Evolutionary conservation across 2,329 filamentous ascomycete species (phyloP), one percentile per base, ranked within the genome.

Genomic region (Chaetomium globosum): DNA sequence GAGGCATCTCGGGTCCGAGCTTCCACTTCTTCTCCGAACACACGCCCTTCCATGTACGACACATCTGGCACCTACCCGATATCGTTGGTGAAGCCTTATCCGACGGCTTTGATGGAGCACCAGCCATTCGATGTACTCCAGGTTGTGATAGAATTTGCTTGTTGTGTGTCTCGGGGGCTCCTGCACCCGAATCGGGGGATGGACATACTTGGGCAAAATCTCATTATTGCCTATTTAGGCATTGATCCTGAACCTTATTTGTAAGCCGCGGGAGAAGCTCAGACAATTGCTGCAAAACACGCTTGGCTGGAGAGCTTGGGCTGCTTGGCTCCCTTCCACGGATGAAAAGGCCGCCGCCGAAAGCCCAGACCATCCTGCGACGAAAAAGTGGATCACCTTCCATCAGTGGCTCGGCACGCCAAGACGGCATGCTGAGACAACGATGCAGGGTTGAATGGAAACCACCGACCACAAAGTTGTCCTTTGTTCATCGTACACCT

Each of bases 391-490:
- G 49, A 13, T 26, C 26, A 5, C 16, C 8, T 28, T 23, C 9
- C 10, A 23, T 26, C 26, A 5, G 49, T 21, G 16, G 49, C 10
- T 19, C 23, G 49, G 26, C 13, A 5, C 21, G 52, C 55, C 39
- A 58, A 58, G 56, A 30, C 39, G 39, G 56, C 26, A 58, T 13
- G 36, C 13, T 31, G 28, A 21, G 49, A 52, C 49, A 23, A 52
- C 21, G 21, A 52, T 23, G 21, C 56, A 58, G 39, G 56, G 39
- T 26, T 31, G 9, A 43, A 57, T 43, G 19, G 30, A 33, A 21
- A 31, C 19, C 30, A 23, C 9, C 28, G 33, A 36, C 13, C 4
- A n/a, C 4, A 31, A 54, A 31, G 9, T 39, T 56, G 31, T 23
- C 31, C 21, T 19, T 43, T 36, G 53, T 23, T 4, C 21, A 39